Evolutionary conservation across 1,284 basidiomycete species (phyloP), one percentile per base, ranked within the genome.

Genomic region (Heterobasidion annosum): DNA sequence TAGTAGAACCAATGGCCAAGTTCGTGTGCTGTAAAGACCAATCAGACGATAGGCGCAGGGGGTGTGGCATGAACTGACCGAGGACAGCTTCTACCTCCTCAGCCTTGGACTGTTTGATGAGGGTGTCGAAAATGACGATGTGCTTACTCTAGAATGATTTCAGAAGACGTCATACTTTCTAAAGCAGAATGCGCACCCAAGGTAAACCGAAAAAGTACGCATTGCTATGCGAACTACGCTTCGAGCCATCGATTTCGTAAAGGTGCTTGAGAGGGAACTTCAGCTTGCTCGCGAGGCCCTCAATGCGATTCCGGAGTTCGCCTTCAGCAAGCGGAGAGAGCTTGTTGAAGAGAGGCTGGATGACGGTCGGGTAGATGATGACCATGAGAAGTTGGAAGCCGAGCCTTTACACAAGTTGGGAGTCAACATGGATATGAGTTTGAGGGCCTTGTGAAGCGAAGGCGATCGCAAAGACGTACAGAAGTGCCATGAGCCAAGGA

Each of bases 321-420:
- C 92, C 88, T 9, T 76, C 73, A 0, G 81, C 74, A 4, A 98
- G 79, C 1, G 93, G 92, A 1, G 93, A 93, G 37, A 98, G 83
- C 70, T 93, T 98, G 81, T 98, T 98, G 79, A 98, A 98, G 44
- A 98, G 74, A 0, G 96, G 95, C 64, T 96, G 93, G 61, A 98
- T 97, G 65, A 97, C 77, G 18, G 85, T 90, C 3, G 93, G 93
- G 71, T 91, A 94, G 58, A 94, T 69, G 59, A 94, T 74, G 58
- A 93, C 85, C 81, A 95, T 87, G 63, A 81, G 72, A 49, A 98
- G 72, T 68, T 95, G 92, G 75, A 97, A 91, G 8, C 74, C 69
- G 56, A 94, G 72, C 65, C 91, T 93, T 58, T n/a, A 55, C 52
- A 42, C 50, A 48, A 16, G 8, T n/a, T 16, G 16, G 10, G 10